Percentiles rank a stretch among this genome's conserved stretches.
These are phyloP conservation scores for Flaveria trinervia DNA, from an alignment of 129 eudicot species.

Conservation along the genomic window DNA sequence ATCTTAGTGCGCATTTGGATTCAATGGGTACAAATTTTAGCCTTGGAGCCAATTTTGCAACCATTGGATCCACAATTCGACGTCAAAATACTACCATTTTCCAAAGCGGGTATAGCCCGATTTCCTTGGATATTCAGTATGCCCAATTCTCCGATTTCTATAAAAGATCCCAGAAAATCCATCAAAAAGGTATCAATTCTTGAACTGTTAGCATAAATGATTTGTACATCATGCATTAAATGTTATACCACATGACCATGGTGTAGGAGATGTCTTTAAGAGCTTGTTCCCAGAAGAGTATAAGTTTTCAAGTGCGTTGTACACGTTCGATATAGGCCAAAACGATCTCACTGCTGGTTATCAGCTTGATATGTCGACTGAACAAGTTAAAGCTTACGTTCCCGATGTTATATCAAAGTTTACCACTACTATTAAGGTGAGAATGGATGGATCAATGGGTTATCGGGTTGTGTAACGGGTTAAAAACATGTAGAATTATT, in stretches of 20 bases:
- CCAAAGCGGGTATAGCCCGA: conserved; percentile 65
- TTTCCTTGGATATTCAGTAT: conserved; percentile 55
- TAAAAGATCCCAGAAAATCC: conserved; percentile 42
- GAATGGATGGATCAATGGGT: neutral
- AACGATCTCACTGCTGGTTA: conserved; percentile 85
- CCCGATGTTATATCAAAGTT: conserved; percentile 61
- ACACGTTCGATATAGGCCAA: conserved; percentile 86
- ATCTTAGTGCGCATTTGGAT: conserved; percentile 66
- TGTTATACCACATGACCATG: neutral
- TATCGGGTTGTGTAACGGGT: neutral
- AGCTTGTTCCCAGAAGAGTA: conserved; percentile 45
- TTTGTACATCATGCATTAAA: neutral
- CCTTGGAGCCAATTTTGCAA: conserved; percentile 83
- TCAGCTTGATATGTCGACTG: conserved; percentile 64
- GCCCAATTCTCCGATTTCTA: conserved; percentile 45
- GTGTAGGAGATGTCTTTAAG: conserved; percentile 43
- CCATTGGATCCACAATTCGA: conserved; percentile 67
- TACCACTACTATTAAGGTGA: conserved; percentile 52
- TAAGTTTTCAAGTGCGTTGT: conserved; percentile 56
- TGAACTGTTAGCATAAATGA: neutral
- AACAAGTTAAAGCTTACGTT: conserved; percentile 60
- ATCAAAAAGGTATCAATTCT: conserved; percentile 43
- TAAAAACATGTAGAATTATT: neutral
- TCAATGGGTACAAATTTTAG: conserved; percentile 73
- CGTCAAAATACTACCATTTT: conserved; percentile 62